A percentile compares a stretch with the other conserved stretches of the same genome.
Conservation (phyloP, 106 monocot genomes). For the Alisma plantagoaquatica region DNA sequence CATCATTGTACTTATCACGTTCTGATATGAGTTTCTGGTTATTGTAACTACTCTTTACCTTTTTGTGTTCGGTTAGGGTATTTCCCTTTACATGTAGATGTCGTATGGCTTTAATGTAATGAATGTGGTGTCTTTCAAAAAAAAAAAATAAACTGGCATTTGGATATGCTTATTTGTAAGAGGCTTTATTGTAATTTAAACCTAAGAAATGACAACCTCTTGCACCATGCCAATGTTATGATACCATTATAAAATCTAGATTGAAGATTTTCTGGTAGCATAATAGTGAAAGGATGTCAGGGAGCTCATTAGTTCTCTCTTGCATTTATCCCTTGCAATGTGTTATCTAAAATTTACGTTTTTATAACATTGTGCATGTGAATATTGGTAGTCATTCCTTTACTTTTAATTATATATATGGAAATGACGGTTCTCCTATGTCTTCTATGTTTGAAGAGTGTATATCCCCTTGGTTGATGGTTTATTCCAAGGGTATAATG, state of each 20-base stretch:
- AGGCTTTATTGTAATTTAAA: too few species aligned
- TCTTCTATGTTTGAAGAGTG: constrained; percentile 89
- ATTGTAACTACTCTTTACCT: too few species aligned
- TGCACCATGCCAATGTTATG: neutral
- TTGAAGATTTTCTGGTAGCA: too few species aligned
- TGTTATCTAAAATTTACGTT: neutral
- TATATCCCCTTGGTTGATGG: constrained; percentile 91
- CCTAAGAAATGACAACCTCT: neutral
- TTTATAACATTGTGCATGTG: constrained; percentile 31
- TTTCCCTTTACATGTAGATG: too few species aligned
- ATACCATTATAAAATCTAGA: too few species aligned
- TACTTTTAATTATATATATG: constrained; percentile 94
- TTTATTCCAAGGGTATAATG: constrained; percentile 97
- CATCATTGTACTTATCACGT: too few species aligned
- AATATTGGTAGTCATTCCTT: constrained; percentile 94
- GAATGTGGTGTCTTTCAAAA: too few species aligned
- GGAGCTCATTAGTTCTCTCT: neutral
- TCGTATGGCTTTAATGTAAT: too few species aligned
- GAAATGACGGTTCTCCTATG: constrained; percentile 66
- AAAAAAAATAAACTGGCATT: too few species aligned
- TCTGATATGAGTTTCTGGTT: too few species aligned
- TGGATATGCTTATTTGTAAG: too few species aligned
- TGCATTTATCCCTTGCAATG: neutral
- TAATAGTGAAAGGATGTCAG: neutral
- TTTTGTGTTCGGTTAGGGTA: too few species aligned